These are phyloP conservation scores for Trametes elegans DNA, from an alignment of 768 basidiomycete species.

Conservation along the genomic window DNA sequence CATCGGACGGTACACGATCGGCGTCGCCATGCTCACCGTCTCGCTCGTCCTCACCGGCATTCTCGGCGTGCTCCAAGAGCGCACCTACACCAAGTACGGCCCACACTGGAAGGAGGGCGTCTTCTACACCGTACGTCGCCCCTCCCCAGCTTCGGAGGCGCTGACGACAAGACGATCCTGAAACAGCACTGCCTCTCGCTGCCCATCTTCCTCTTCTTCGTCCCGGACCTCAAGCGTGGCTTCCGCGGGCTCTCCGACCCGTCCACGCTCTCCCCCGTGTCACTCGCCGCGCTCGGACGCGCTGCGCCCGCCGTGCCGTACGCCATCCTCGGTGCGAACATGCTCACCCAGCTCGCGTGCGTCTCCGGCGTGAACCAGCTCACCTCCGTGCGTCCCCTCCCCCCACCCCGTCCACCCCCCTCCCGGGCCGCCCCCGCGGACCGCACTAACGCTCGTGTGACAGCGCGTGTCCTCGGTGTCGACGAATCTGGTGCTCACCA, in stretches of 20 bases:
- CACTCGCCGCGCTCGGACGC: background rate
- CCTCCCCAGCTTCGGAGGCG: background rate
- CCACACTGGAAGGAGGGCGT: slow-evolving; percentile 81
- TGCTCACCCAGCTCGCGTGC: slow-evolving; percentile 76
- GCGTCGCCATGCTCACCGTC: slow-evolving; percentile 64
- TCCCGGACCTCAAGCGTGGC: slow-evolving; percentile 53
- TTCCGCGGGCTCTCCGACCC: slow-evolving; percentile 44
- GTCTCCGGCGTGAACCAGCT: slow-evolving; percentile 80
- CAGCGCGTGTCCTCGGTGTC: slow-evolving; percentile 78
- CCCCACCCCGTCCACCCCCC: background rate
- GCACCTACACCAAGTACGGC: slow-evolving; percentile 70
- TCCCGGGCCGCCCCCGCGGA: background rate
- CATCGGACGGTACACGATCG: slow-evolving; percentile 48
- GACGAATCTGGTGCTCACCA: slow-evolving; percentile 77
- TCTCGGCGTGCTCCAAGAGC: slow-evolving; percentile 74
- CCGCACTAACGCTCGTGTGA: background rate
- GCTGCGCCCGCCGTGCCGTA: slow-evolving; percentile 42
- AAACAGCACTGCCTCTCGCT: slow-evolving; percentile 73
- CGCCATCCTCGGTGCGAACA: slow-evolving; percentile 58
- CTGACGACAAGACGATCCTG: background rate
- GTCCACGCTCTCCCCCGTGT: slow-evolving; percentile 19
- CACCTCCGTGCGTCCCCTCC: slow-evolving; percentile 57
- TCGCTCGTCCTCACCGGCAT: slow-evolving; percentile 68
- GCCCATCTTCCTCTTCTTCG: slow-evolving; percentile 69
- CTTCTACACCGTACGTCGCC: slow-evolving; percentile 70